Base-by-base conservation (phyloP, 106 monocot species). In the Apostasia ramifera region DNA sequence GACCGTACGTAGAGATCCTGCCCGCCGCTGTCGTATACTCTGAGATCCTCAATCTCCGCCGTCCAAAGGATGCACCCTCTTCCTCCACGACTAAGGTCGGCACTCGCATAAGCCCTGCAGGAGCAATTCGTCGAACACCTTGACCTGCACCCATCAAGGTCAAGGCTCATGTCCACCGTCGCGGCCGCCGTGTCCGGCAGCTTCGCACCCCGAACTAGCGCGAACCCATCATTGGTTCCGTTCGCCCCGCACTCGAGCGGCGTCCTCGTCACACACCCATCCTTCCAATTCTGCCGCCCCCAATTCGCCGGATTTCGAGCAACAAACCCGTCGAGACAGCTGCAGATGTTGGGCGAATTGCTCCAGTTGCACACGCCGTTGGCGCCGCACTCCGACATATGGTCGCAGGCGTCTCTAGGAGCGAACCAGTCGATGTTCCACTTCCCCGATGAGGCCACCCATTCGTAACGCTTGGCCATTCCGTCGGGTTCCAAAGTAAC, bases 11-110 rank as follows among this genome's bases (percentile, higher is more conserved):
- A 86, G 12, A 90, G 66, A 69, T 78, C 76, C 43, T 85, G 81
- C 12, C 83, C 81, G 1, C 8, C 65, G 3, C 41, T 10, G 1
- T 40, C 10, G 61, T 60, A 85, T 37, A 77, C 43, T 51, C 81
- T 53, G 12, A 86, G 61, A 70, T 90, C 86, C 5, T 59, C 59
- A 55, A 90, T 61, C 10, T 76, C 61, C 0, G 66, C 55, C 14
- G 8, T 50, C 91, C 91, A 91, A 38, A 74, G 74, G 6, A 86
- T 42, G 79, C 91, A 91, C 45, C 91, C 81, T 8, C 52, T 79
- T 1, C 78, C 78, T 1, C 50, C 38, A 2, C 48, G 44, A n/a
- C 67, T 71, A 6, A 73, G 59, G 65, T 83, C 56, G 2, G 77
- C 79, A 42, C 3, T 49, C 0, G 91, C 83, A 68, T 80, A 91